Evolutionary conservation across 345 rosid species (phyloP).

Genomic region (Corchorus olitorius): DNA sequence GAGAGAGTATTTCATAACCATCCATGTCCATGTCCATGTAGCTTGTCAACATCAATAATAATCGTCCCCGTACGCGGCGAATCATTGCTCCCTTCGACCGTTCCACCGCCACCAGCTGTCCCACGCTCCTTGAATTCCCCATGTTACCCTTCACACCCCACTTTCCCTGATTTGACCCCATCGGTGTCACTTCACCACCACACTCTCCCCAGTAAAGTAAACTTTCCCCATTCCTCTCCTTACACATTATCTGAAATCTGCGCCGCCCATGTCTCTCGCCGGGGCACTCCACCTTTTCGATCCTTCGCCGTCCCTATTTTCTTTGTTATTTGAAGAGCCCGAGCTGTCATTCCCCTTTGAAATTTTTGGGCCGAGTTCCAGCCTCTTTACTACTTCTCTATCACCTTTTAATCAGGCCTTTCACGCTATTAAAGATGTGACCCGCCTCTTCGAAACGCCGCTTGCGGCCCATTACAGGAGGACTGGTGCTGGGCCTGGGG

Average conservation of each 20-base stretch:
- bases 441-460: neutral
- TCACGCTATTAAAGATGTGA: neutral
- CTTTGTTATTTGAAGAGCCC: neutral
- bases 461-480: neutral
- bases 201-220: too few species aligned
- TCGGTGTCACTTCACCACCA: neutral
- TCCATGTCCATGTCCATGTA: neutral
- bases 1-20: too few species aligned
- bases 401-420: conserved; percentile 2
- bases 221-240: neutral
- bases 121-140: neutral
- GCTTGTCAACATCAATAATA: neutral
- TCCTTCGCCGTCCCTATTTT: neutral
- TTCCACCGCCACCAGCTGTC: neutral
- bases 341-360: neutral
- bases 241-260: neutral
- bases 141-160: neutral
- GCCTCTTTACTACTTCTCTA: neutral
- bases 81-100: neutral
- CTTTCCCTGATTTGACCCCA: neutral
- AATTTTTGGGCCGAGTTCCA: neutral
- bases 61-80: neutral
- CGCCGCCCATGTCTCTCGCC: neutral
- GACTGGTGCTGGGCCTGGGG: neutral
- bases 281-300: neutral